A percentile compares a stretch with the other conserved stretches of the same genome.
Evolutionary conservation across 2,329 filamentous ascomycete genomes (phyloP).

Genomic region (Xylariaceae sp.): DNA sequence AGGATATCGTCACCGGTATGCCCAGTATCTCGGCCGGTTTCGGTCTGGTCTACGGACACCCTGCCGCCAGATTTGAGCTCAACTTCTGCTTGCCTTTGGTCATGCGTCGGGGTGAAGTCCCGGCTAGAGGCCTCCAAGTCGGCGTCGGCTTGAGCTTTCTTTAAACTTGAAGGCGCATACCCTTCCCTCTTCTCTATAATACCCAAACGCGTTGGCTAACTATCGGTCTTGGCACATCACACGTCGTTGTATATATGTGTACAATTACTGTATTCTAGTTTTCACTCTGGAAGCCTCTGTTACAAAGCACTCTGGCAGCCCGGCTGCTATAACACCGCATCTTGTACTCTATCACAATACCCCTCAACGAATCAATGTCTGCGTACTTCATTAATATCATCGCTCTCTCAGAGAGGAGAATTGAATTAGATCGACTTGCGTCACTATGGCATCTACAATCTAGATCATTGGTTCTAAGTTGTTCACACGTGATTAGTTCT

Average conservation of each 20-base stretch:
- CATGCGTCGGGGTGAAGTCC: constrained; percentile 77
- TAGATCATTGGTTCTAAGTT: neutral
- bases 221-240: too few species aligned
- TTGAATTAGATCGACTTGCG: constrained; percentile 6
- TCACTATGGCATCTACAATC: neutral
- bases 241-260: too few species aligned
- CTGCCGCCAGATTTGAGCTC: constrained; percentile 87
- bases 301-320: too few species aligned
- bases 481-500: constrained; percentile 7
- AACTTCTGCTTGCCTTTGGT: constrained; percentile 91
- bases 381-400: too few species aligned
- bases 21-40: constrained; percentile 86
- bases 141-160: constrained; percentile 97
- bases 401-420: neutral
- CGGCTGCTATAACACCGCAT: too few species aligned
- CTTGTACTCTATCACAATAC: too few species aligned
- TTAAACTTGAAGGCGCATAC: constrained; percentile 45
- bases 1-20: constrained; percentile 68
- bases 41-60: constrained; percentile 92
- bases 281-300: too few species aligned
- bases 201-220: neutral
- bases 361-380: too few species aligned
- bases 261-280: too few species aligned
- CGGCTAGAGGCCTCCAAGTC: constrained; percentile 86
- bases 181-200: neutral